Percentiles rank a stretch among this genome's conserved stretches.
These are phyloP conservation scores for Calophaca sinica DNA, from an alignment of 306 rosid genomes.

Conservation along the genomic window DNA sequence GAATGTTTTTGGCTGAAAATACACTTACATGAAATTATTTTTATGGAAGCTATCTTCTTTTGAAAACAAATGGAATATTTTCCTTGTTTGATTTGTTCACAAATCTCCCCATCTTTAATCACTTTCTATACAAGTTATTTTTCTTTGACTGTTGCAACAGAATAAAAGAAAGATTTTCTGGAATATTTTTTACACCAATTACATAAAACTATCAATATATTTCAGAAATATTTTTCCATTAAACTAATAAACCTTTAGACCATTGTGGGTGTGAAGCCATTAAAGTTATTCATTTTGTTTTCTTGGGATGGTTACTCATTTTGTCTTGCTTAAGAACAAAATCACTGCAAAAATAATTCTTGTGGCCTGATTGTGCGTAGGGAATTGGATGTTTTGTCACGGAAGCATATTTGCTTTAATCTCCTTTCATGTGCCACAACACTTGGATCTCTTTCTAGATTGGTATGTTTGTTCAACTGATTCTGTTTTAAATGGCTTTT, in stretches of 20 bases:
- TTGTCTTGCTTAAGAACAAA: slow-evolving; percentile 17
- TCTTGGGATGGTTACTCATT: slow-evolving; percentile 10
- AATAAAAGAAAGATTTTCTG: background rate
- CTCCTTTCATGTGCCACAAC: slow-evolving; percentile 92
- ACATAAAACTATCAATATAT: background rate
- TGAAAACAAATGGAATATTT: no score
- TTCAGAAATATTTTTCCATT: background rate
- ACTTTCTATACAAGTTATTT: background rate
- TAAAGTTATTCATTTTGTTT: background rate
- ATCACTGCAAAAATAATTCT: slow-evolving; percentile 38
- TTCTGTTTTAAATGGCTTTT: slow-evolving; percentile 34
- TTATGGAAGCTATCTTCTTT: no score
- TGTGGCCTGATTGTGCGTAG: slow-evolving; percentile 53
- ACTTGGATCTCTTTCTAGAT: slow-evolving; percentile 93
- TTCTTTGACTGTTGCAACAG: background rate
- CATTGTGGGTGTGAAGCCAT: background rate
- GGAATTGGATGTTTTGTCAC: slow-evolving; percentile 90
- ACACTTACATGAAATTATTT: no score
- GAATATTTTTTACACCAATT: background rate
- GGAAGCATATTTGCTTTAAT: slow-evolving; percentile 87
- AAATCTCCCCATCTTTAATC: no score
- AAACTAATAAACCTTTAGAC: background rate
- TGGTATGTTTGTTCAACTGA: slow-evolving; percentile 60
- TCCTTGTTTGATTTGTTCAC: no score
- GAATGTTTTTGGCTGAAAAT: no score